A percentile compares a stretch with the other conserved stretches of the same genome.
These are phyloP conservation scores for Mortierella sp. DNA, from an alignment of 371 early-diverging fungal genomes.

Conservation along the genomic window DNA sequence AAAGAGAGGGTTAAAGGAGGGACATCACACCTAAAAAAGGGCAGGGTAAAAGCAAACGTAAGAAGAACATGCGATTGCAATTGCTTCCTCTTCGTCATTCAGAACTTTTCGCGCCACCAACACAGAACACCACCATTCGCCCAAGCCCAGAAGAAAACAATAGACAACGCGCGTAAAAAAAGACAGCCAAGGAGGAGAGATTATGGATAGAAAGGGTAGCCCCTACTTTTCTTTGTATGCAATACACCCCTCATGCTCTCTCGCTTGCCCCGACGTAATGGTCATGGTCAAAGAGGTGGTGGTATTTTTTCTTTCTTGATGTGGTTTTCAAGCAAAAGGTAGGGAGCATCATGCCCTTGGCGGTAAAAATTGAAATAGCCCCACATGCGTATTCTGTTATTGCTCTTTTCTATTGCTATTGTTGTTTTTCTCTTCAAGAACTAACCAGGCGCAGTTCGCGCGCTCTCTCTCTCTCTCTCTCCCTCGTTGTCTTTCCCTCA, in stretches of 20 bases:
- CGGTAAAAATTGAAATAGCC: not conserved
- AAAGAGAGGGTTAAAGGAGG: not conserved
- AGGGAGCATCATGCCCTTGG: not conserved
- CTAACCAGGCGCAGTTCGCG: conserved; percentile 1
- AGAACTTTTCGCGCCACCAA: not conserved
- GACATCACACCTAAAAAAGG: not conserved
- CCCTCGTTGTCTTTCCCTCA: not conserved
- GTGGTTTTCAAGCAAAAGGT: conserved; percentile 4
- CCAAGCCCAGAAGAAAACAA: not conserved
- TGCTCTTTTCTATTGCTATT: not conserved
- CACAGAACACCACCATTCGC: not conserved
- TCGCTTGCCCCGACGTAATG: conserved; percentile 3
- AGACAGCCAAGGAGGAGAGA: not conserved
- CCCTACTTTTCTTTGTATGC: conserved; percentile 9
- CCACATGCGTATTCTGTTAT: conserved; percentile 1
- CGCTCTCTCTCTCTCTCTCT: not conserved
- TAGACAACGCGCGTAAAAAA: not conserved
- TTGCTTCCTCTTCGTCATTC: not conserved
- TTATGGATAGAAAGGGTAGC: not conserved
- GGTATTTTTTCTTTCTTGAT: not conserved
- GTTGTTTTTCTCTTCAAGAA: not conserved
- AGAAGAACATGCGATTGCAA: not conserved
- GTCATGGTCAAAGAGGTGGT: not conserved
- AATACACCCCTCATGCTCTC: conserved; percentile 3
- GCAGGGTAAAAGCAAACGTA: not conserved